Conservation (phyloP, 2,329 filamentous ascomycete species). For the Fonsecaea pedrosoi region DNA sequence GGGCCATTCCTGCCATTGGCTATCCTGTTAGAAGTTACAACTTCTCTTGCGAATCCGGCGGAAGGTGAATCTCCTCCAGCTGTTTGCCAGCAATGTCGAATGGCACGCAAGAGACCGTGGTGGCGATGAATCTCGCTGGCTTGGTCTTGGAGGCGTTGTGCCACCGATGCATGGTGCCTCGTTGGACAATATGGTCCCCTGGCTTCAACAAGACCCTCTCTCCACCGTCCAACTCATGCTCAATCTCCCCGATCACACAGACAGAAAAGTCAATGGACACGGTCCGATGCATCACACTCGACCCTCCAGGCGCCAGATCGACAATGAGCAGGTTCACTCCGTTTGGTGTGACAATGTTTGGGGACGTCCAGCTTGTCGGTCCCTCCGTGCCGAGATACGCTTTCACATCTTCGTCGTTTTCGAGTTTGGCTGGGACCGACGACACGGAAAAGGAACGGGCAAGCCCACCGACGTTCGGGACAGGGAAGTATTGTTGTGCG, state of each 20-base stretch:
- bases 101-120: conserved; percentile 30
- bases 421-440: conserved; percentile 29
- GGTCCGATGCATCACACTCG: conserved; percentile 34
- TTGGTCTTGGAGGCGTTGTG: conserved; percentile 34
- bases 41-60: conserved; percentile 3
- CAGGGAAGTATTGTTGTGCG: conserved; percentile 24
- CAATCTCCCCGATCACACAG: conserved; percentile 34
- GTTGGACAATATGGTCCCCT: conserved; percentile 39
- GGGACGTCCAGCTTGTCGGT: conserved; percentile 27
- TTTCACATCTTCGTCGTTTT: conserved; percentile 34
- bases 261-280: conserved; percentile 36
- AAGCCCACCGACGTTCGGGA: conserved; percentile 23
- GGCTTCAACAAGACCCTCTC: conserved; percentile 33
- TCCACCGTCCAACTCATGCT: conserved; percentile 37
- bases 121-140: conserved; percentile 32
- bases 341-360: conserved; percentile 31
- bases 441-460: conserved; percentile 35
- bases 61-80: conserved; percentile 30
- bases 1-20: neutral
- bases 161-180: conserved; percentile 38
- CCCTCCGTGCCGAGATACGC: conserved; percentile 30
- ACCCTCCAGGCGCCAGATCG: conserved; percentile 32
- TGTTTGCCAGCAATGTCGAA: conserved; percentile 36
- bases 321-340: conserved; percentile 35
- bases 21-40: neutral